These are phyloP conservation scores for Saturnispora halmiae DNA, from an alignment of 805 yeast species.

Conservation along the genomic window DNA sequence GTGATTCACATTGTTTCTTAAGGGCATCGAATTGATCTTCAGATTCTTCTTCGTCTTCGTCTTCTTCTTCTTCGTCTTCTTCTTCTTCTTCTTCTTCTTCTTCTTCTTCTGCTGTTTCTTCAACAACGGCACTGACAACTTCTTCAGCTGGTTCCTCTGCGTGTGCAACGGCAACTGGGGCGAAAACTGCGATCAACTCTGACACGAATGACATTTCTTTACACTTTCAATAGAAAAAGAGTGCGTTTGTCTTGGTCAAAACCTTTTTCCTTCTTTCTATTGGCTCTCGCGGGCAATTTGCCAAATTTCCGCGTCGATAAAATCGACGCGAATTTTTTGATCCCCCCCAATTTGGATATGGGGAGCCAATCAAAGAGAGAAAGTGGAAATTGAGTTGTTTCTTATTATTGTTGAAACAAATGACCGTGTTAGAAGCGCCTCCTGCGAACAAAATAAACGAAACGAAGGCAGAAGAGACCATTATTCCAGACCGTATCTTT, in stretches of 20 bases:
- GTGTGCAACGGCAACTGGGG: conserved; percentile 66
- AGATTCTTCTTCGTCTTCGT: conserved; percentile 47
- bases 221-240: neutral
- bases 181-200: conserved; percentile 71
- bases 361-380: no score
- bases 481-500: conserved; percentile 37
- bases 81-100: conserved; percentile 36
- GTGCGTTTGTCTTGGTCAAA: neutral
- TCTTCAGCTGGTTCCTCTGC: conserved; percentile 53
- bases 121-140: conserved; percentile 31
- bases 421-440: no score
- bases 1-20: conserved; percentile 59
- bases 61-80: conserved; percentile 33
- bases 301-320: neutral
- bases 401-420: no score
- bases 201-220: conserved; percentile 37
- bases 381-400: no score
- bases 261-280: neutral
- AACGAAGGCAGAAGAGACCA: no score
- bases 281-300: neutral
- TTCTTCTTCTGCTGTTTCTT: conserved; percentile 48
- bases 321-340: neutral
- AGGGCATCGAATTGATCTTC: conserved; percentile 58
- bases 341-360: neutral
- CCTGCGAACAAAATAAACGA: no score